Percentiles rank a stretch among this genome's conserved stretches.
phyloP scores from a whole-genome alignment of 2,329 filamentous ascomycete genomes.

The Pseudogymnoascus sp. region DNA sequence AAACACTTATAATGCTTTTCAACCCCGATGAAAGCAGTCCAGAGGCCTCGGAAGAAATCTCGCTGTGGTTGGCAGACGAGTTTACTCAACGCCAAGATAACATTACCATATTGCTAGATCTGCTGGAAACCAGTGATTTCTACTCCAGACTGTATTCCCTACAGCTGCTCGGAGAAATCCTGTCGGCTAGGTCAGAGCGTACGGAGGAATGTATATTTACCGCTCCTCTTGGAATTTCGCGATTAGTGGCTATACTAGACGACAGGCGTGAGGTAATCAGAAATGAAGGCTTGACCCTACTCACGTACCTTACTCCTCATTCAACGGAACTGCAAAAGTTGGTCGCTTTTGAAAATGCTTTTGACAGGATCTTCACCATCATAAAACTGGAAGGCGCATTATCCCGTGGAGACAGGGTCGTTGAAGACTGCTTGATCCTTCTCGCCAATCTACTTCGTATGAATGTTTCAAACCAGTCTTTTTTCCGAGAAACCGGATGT shows the following conservation, averaged over 20 bases:
- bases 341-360: slow-evolving; percentile 91
- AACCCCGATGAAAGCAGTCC: slow-evolving; percentile 63
- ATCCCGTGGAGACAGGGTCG: slow-evolving; percentile 72
- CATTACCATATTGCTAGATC: slow-evolving; percentile 80
- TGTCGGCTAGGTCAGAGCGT: slow-evolving; percentile 76
- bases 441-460: slow-evolving; percentile 81
- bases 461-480: slow-evolving; percentile 86
- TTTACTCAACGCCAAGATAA: slow-evolving; percentile 98
- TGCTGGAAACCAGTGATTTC: slow-evolving; percentile 81
- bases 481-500: slow-evolving; percentile 86
- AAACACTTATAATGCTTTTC: slow-evolving; percentile 93
- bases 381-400: slow-evolving; percentile 77
- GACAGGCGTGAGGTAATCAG: slow-evolving; percentile 81
- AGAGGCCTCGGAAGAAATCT: slow-evolving; percentile 93
- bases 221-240: slow-evolving; percentile 79
- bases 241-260: slow-evolving; percentile 75
- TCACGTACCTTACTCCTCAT: slow-evolving; percentile 80
- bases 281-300: slow-evolving; percentile 78
- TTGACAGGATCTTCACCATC: slow-evolving; percentile 76
- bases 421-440: slow-evolving; percentile 89
- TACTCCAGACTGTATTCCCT: slow-evolving; percentile 87
- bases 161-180: slow-evolving; percentile 81
- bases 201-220: slow-evolving; percentile 92
- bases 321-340: slow-evolving; percentile 89
- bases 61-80: slow-evolving; percentile 92